Evolutionary conservation across 805 yeast genomes (phyloP).

Genomic region (Lipomyces sp.): DNA sequence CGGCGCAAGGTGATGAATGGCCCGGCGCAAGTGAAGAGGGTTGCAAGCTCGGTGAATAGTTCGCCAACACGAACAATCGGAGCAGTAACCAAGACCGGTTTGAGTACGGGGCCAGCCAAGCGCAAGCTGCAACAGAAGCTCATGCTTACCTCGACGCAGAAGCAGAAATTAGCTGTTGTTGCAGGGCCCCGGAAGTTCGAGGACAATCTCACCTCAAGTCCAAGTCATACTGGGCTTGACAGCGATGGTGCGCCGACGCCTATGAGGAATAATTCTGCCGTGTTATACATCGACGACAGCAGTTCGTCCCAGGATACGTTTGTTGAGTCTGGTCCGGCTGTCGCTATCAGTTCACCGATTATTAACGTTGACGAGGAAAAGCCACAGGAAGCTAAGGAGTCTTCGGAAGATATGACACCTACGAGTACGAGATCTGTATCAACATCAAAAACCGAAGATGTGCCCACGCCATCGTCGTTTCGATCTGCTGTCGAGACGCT

Average conservation of each 20-base stretch:
- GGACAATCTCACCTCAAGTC: neutral
- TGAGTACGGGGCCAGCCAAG: neutral
- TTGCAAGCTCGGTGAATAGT: neutral
- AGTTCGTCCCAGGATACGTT: neutral
- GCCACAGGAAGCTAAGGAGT: neutral
- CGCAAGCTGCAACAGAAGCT: neutral
- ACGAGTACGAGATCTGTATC: conserved; percentile 1
- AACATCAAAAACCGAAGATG: neutral
- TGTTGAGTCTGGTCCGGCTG: neutral
- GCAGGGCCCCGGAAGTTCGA: neutral
- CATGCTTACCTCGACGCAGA: neutral
- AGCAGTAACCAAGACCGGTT: neutral
- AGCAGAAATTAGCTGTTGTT: neutral
- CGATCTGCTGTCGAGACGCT: neutral
- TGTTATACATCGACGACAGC: neutral
- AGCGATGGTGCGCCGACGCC: neutral
- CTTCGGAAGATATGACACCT: neutral
- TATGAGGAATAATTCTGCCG: neutral
- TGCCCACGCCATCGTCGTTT: neutral
- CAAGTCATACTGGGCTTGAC: neutral
- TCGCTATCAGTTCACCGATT: neutral
- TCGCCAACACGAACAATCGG: neutral
- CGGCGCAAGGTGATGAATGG: neutral
- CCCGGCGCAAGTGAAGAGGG: neutral
- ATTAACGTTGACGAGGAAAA: neutral